These are phyloP conservation scores for Leishmania tropica DNA, from an alignment of 208 protist species.

Conservation along the genomic window DNA sequence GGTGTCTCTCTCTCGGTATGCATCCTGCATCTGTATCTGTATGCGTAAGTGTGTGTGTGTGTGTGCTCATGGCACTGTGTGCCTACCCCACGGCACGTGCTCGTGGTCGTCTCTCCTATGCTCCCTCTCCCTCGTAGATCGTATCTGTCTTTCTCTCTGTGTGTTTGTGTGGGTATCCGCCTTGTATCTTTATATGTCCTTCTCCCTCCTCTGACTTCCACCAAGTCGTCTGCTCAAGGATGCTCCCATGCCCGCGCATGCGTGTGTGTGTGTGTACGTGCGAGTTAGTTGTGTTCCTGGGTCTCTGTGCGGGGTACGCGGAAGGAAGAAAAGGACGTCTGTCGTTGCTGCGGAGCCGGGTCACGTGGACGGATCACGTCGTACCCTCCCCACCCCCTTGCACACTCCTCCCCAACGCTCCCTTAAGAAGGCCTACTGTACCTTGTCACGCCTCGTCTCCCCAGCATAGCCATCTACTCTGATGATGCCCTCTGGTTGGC, in stretches of 20 bases:
- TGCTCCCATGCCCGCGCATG: not conserved
- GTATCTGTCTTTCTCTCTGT: too few relatives aligned
- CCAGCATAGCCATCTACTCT: not conserved
- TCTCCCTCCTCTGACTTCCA: not conserved
- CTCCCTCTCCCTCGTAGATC: not conserved
- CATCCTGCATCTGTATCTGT: not conserved
- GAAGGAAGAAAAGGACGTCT: too few relatives aligned
- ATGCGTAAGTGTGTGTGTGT: not conserved
- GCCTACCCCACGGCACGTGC: not conserved
- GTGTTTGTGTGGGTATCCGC: not conserved
- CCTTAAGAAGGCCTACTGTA: not conserved
- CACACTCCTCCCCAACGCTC: not conserved
- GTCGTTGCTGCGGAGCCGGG: too few relatives aligned
- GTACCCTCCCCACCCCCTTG: not conserved
- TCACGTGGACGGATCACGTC: not conserved
- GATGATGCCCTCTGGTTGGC: not conserved
- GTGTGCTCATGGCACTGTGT: not conserved
- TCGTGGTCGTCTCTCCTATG: not conserved
- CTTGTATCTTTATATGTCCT: not conserved
- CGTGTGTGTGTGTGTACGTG: not conserved
- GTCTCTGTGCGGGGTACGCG: not conserved
- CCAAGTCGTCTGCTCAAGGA: not conserved
- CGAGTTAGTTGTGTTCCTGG: not conserved
- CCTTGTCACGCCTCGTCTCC: not conserved
- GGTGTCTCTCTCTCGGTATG: not conserved